phyloP scores from a whole-genome alignment of 768 basidiomycete species.

The Thelephora aurantiotincta region DNA sequence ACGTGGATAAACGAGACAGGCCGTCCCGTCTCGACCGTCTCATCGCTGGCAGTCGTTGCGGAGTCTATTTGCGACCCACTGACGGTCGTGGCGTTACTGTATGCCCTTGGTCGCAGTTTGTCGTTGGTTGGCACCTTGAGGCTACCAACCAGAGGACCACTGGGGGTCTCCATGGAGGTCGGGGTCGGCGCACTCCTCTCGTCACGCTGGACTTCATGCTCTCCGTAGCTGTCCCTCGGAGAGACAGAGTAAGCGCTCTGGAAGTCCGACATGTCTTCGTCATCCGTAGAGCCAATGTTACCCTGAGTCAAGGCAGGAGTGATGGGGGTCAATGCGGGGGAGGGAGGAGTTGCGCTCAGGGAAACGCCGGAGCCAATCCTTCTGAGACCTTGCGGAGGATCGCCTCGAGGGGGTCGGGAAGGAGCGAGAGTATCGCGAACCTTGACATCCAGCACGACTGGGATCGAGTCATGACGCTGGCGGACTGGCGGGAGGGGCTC shows the following conservation, averaged over 20 bases:
- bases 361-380: slow-evolving; percentile 22
- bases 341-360: slow-evolving; percentile 13
- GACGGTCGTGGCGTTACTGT: no score
- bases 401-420: slow-evolving; percentile 9
- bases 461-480: neutral
- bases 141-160: no score
- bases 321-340: slow-evolving; percentile 13
- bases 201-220: neutral
- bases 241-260: slow-evolving; percentile 76
- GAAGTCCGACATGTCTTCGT: slow-evolving; percentile 77
- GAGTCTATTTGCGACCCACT: no score
- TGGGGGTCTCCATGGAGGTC: no score
- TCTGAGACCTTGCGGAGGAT: slow-evolving; percentile 11
- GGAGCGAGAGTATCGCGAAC: neutral
- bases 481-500: slow-evolving; percentile 2
- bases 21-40: no score
- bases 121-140: no score
- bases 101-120: no score
- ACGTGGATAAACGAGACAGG: no score
- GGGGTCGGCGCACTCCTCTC: no score
- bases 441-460: neutral
- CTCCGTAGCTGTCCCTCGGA: slow-evolving; percentile 49
- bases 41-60: no score
- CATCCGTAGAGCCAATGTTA: slow-evolving; percentile 29
- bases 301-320: slow-evolving; percentile 20